Conservation (phyloP, 768 basidiomycete genomes). For the Tylopilus balloui region DNA sequence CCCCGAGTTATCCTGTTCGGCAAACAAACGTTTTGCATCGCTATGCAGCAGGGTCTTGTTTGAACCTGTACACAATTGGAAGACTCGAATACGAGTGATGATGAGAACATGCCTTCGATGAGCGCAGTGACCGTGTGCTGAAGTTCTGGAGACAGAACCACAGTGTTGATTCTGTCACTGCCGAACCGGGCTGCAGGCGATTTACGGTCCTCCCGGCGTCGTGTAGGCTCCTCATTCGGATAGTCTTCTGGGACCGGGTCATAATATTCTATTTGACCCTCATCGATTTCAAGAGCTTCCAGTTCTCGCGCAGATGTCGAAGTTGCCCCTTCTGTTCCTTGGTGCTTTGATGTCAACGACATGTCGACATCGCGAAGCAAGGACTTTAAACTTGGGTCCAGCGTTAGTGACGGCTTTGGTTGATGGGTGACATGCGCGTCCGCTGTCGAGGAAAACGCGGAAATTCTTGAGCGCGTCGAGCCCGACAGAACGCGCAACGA, state of each 20-base stretch:
- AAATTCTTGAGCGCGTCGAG: slow-evolving; percentile 20
- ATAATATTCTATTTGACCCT: slow-evolving; percentile 30
- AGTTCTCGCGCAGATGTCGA: slow-evolving; percentile 44
- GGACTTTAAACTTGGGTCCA: slow-evolving; percentile 62
- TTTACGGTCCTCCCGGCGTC: slow-evolving; percentile 43
- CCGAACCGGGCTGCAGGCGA: slow-evolving; percentile 84
- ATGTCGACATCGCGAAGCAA: slow-evolving; percentile 67
- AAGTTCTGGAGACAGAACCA: slow-evolving; percentile 70
- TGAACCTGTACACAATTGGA: slow-evolving; percentile 41
- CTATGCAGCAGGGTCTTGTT: slow-evolving; percentile 61
- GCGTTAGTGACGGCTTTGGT: slow-evolving; percentile 55
- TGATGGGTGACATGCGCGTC: slow-evolving; percentile 28
- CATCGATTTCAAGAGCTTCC: slow-evolving; percentile 43
- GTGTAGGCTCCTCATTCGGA: slow-evolving; percentile 21
- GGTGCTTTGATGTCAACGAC: slow-evolving; percentile 43
- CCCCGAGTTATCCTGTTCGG: slow-evolving; percentile 30
- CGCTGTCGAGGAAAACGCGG: slow-evolving; percentile 32
- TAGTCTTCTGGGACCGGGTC: slow-evolving; percentile 34
- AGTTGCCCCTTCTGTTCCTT: slow-evolving; percentile 21
- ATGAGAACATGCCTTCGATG: slow-evolving; percentile 51
- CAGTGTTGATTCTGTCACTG: slow-evolving; percentile 63
- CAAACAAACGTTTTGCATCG: slow-evolving; percentile 71
- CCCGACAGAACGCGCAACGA: slow-evolving; percentile 25
- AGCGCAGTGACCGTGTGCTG: slow-evolving; percentile 59
- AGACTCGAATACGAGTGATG: slow-evolving; percentile 4